phyloP scores from a whole-genome alignment of 179 eudicot genomes.

The Beta macrorhiza region DNA sequence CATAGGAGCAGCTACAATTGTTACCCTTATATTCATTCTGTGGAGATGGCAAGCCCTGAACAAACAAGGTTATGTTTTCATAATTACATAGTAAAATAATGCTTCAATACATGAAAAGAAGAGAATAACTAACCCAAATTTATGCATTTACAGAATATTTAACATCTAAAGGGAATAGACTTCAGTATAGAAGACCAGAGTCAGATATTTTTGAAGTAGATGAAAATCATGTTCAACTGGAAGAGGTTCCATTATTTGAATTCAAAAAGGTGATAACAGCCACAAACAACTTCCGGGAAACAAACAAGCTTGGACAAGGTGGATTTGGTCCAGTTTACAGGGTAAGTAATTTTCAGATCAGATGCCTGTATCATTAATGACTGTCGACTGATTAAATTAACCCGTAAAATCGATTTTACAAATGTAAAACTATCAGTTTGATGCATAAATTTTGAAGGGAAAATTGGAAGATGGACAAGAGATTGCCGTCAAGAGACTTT shows the following conservation, averaged over 20 bases:
- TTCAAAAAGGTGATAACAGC: background rate
- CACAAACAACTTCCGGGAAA: slow-evolving; percentile 9
- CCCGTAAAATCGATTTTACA: background rate
- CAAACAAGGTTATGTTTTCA: slow-evolving; percentile 1
- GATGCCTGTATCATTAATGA: background rate
- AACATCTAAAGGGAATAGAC: background rate
- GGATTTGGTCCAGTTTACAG: slow-evolving; percentile 17
- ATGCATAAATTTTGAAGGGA: background rate
- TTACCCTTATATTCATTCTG: slow-evolving; percentile 1
- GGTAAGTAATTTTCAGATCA: background rate
- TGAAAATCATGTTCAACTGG: background rate
- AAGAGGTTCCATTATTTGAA: slow-evolving; percentile 4
- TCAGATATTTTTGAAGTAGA: background rate
- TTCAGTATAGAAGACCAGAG: background rate
- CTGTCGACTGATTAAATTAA: background rate
- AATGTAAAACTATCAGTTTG: background rate
- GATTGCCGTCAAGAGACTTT: slow-evolving; percentile 6
- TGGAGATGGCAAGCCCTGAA: background rate
- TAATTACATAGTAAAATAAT: background rate
- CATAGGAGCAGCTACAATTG: background rate
- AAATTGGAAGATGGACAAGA: slow-evolving; percentile 12
- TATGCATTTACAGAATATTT: background rate
- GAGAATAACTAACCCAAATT: background rate
- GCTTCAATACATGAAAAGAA: background rate
- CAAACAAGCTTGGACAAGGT: slow-evolving; percentile 14